Base-by-base conservation (phyloP, 2,329 filamentous ascomycete species). In the Dryadomyces quercus-mongolicae region DNA sequence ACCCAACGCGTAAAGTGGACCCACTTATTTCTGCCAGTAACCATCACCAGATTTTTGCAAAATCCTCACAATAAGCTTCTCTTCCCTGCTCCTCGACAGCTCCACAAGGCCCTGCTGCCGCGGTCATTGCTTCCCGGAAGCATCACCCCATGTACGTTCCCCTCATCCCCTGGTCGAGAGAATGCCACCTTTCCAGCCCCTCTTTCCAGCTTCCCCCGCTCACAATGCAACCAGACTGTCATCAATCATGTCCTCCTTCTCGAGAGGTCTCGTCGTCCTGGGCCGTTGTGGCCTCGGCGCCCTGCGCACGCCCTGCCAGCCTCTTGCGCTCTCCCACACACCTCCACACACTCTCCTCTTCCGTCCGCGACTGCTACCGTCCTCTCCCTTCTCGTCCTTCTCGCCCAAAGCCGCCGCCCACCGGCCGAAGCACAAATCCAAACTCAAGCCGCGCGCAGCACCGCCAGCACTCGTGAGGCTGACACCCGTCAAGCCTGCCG, bases 231-330 rank as follows among this genome's bases (percentile, higher is more conserved):
- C 13, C 42, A 44, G 36, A 40, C 36, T 12, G 10, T 25, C 5
- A 5, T 12, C n/a, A 16, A n/a, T n/a, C n/a, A 60, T 60, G 58
- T 46, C 54, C 4, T 58, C 57, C n/a, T 53, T 56, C 16, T 53
- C 57, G 13, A 48, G 54, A 40, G 57, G 58, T 53, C 31, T 57
- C n/a, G 36, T 13, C 25, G 18, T 5, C n/a, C 10, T 53, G 15
- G 36, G 34, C 16, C 45, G 45, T 2, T 16, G 40, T 22, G 21
- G 53, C 53, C 18, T 49, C 31, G 31, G 13, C 42, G 40, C 34
- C 16, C 36, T 51, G 5, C 25, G 46, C 15, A 9, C 25, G 12
- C 40, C 50, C 25, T 52, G 40, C 25, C 50, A 25, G 15, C 20
- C 49, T 20, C 4, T 25, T 1, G n/a, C 22, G 12, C 21, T 13